Conservation (phyloP, 768 basidiomycete species). For the Baorangia bicolor region DNA sequence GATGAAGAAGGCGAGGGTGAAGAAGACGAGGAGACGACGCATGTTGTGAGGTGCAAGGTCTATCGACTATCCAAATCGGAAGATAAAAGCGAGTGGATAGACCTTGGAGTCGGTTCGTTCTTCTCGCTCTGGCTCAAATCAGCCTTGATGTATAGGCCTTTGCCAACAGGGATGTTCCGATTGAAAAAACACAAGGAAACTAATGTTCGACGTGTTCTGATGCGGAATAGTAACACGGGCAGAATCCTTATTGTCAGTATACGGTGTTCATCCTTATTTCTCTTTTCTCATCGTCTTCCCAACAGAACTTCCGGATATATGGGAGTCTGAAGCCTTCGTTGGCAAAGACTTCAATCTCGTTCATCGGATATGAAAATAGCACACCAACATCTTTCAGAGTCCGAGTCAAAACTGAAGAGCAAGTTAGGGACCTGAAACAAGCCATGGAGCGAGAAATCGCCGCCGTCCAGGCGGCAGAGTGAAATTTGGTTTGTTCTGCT, state of each 20-base stretch:
- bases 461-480: conserved; percentile 35
- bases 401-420: conserved; percentile 57
- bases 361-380: conserved; percentile 66
- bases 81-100: conserved; percentile 53
- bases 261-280: neutral
- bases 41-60: conserved; percentile 59
- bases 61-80: conserved; percentile 57
- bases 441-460: conserved; percentile 64
- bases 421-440: conserved; percentile 55
- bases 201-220: conserved; percentile 54
- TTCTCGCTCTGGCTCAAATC: neutral
- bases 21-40: conserved; percentile 70
- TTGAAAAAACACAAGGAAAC: conserved; percentile 74
- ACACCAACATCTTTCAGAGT: conserved; percentile 60
- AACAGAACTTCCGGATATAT: conserved; percentile 76
- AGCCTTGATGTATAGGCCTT: neutral
- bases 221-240: conserved; percentile 73
- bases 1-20: conserved; percentile 80
- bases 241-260: conserved; percentile 69
- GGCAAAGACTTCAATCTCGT: conserved; percentile 53
- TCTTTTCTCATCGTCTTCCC: conserved; percentile 7
- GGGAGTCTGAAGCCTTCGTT: conserved; percentile 52
- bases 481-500: neutral
- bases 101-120: conserved; percentile 64
- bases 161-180: conserved; percentile 55